phyloP scores from a whole-genome alignment of 192 early-diverging fungal genomes.

The Chytriomyces sp. region DNA sequence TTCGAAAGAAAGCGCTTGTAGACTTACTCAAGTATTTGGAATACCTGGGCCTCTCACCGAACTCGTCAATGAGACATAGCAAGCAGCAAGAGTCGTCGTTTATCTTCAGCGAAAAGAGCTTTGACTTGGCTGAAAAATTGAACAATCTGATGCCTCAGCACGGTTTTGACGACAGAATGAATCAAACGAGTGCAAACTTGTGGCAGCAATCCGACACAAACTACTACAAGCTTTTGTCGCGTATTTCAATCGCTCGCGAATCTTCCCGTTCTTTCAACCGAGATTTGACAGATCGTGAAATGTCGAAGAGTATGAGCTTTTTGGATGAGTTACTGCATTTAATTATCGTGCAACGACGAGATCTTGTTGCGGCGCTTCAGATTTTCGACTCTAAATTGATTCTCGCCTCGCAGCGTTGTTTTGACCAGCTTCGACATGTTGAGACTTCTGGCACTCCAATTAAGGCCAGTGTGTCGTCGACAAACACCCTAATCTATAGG shows the following conservation, averaged over 20 bases:
- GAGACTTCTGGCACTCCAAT: not conserved
- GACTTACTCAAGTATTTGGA: conserved; percentile 76
- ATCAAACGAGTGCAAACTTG: conserved; percentile 6
- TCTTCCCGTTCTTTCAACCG: conserved; percentile 42
- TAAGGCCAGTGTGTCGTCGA: not conserved
- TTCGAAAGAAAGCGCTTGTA: conserved; percentile 77
- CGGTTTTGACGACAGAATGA: conserved; percentile 15
- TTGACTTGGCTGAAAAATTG: conserved; percentile 8
- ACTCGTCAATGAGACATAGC: conserved; percentile 32
- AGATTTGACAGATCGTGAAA: conserved; percentile 69
- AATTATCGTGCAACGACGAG: conserved; percentile 57
- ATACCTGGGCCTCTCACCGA: conserved; percentile 59
- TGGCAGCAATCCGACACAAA: conserved; percentile 68
- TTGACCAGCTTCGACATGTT: not conserved
- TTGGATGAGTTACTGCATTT: conserved; percentile 70
- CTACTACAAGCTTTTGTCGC: conserved; percentile 68
- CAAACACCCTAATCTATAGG: not conserved
- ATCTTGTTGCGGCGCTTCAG: conserved; percentile 32
- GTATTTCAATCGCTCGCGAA: conserved; percentile 63
- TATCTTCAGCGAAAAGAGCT: conserved; percentile 28
- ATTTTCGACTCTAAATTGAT: not conserved
- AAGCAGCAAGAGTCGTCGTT: conserved; percentile 39
- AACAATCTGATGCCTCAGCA: not conserved
- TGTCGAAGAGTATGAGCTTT: conserved; percentile 61
- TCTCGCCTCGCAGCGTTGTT: not conserved